These are phyloP conservation scores for Yarrowia porcina DNA, from an alignment of 805 yeast genomes.

Conservation along the genomic window DNA sequence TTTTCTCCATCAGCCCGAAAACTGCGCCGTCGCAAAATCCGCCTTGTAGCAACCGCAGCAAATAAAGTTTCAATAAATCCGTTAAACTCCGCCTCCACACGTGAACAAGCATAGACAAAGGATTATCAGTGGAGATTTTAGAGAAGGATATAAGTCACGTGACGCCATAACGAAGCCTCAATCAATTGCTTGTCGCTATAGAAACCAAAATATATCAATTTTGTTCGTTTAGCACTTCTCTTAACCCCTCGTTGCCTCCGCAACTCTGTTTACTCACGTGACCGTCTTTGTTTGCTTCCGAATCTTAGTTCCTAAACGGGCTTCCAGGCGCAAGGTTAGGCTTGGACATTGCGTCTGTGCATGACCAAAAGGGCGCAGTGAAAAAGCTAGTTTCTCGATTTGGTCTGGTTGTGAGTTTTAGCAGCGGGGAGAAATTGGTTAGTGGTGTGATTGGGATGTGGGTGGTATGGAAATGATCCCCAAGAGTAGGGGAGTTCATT, in stretches of 20 bases:
- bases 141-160: too few relatives aligned
- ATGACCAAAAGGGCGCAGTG: slow-evolving; percentile 10
- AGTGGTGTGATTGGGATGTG: neutral
- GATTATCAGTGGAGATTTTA: neutral
- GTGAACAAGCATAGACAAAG: neutral
- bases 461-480: too few relatives aligned
- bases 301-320: neutral
- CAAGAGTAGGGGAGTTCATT: neutral
- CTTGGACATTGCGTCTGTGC: neutral
- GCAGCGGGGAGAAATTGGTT: neutral
- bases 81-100: slow-evolving; percentile 17
- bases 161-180: too few relatives aligned
- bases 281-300: slow-evolving; percentile 15
- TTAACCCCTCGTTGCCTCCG: neutral
- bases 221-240: too few relatives aligned
- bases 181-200: too few relatives aligned
- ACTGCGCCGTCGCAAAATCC: neutral
- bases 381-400: neutral
- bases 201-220: too few relatives aligned
- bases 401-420: neutral
- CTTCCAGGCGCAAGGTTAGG: neutral
- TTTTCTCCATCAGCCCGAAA: too few relatives aligned
- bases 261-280: slow-evolving; percentile 18
- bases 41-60: slow-evolving; percentile 3
- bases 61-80: neutral